Evolutionary conservation across 768 basidiomycete genomes (phyloP).

Genomic region (Mycena polygramma): DNA sequence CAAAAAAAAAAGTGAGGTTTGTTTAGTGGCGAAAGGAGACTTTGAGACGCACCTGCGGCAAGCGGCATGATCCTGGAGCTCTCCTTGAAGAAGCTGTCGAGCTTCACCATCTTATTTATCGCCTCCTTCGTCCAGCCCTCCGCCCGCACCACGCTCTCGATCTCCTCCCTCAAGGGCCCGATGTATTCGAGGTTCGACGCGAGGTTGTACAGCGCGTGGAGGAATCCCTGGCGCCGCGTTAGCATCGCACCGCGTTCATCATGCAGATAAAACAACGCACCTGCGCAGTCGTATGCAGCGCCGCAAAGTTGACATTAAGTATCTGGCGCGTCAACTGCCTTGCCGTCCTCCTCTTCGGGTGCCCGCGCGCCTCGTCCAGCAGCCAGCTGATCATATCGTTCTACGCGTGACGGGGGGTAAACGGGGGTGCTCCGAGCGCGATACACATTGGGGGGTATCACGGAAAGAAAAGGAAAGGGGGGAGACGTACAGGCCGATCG

Average conservation of each 20-base stretch:
- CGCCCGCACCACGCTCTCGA: slow-evolving; percentile 41
- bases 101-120: slow-evolving; percentile 44
- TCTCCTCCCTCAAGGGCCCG: slow-evolving; percentile 46
- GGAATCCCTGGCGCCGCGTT: slow-evolving; percentile 11
- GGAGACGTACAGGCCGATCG: slow-evolving; percentile 24
- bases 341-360: slow-evolving; percentile 16
- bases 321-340: slow-evolving; percentile 26
- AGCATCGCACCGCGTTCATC: no score
- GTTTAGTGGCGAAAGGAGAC: background rate
- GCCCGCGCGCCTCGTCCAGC: slow-evolving; percentile 38
- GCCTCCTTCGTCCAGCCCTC: slow-evolving; percentile 48
- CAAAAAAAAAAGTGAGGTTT: background rate
- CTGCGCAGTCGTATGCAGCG: slow-evolving; percentile 35
- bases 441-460: no score
- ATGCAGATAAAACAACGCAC: background rate
- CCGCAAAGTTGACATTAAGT: slow-evolving; percentile 45
- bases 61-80: slow-evolving; percentile 43
- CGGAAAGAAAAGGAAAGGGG: no score
- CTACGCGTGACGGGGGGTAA: slow-evolving; percentile 37
- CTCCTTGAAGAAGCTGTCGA: slow-evolving; percentile 54
- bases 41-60: slow-evolving; percentile 4
- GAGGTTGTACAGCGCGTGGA: slow-evolving; percentile 43
- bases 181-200: slow-evolving; percentile 45
- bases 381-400: slow-evolving; percentile 54
- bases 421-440: slow-evolving; percentile 3